Conservation (phyloP, 768 basidiomycete genomes). For the Wakefieldia striispora region DNA sequence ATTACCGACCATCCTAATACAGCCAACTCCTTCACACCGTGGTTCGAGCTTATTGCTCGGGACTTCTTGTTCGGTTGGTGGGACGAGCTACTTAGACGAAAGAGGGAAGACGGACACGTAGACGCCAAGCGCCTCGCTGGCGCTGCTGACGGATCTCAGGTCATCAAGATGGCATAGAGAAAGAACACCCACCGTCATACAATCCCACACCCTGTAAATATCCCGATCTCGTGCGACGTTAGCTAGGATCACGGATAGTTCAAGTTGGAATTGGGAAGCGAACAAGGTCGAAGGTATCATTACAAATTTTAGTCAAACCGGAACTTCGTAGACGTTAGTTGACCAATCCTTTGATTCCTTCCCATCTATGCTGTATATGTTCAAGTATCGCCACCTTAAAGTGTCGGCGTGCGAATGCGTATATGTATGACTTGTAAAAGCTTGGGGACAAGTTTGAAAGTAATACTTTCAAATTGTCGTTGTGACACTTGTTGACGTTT, state of each 20-base stretch:
- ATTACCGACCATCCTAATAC: slow-evolving; percentile 1
- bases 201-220: too few species aligned
- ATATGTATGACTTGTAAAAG: too few species aligned
- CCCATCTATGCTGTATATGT: too few species aligned
- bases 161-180: slow-evolving; percentile 59
- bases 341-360: too few species aligned
- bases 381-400: too few species aligned
- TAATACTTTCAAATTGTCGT: background rate
- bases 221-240: too few species aligned
- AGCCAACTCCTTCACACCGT: slow-evolving; percentile 94
- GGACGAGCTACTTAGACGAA: slow-evolving; percentile 79
- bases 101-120: slow-evolving; percentile 53
- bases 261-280: too few species aligned
- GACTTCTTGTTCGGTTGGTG: slow-evolving; percentile 99
- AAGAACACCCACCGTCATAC: background rate
- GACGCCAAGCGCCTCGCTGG: slow-evolving; percentile 49
- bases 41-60: slow-evolving; percentile 98
- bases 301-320: too few species aligned
- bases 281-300: too few species aligned
- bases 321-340: too few species aligned
- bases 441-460: background rate
- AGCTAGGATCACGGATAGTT: too few species aligned
- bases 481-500: background rate
- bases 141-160: slow-evolving; percentile 68
- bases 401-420: too few species aligned